Conservation (phyloP, 176 grass and related monocot genomes). For the Guadua angustifolia region DNA sequence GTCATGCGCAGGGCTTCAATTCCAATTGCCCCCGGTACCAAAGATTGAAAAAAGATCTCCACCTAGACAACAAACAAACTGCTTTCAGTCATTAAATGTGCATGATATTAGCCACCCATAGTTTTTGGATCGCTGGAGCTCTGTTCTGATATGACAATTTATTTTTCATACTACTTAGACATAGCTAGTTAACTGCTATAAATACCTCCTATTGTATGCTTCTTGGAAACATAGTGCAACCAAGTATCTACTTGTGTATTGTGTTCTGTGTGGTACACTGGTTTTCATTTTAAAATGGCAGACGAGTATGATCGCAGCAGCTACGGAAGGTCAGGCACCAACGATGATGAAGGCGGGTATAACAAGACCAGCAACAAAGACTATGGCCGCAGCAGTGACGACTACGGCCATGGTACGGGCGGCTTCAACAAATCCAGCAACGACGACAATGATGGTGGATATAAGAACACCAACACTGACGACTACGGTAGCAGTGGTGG, state of each 20-base stretch:
- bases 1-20: background rate
- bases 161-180: background rate
- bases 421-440: conserved; percentile 20
- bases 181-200: conserved; percentile 19
- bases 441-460: background rate
- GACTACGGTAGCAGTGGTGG: background rate
- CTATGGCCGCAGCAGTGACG: background rate
- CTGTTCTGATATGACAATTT: background rate
- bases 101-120: conserved; percentile 28
- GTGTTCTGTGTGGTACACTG: background rate
- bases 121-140: conserved; percentile 6
- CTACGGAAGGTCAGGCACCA: background rate
- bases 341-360: background rate
- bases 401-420: background rate
- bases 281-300: conserved; percentile 31
- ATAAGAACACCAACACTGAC: conserved; percentile 2
- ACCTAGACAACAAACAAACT: conserved; percentile 39
- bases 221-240: conserved; percentile 3
- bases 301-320: conserved; percentile 26
- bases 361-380: conserved; percentile 7
- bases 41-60: conserved; percentile 35
- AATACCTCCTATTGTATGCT: conserved; percentile 13
- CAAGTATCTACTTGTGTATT: conserved; percentile 19
- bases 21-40: conserved; percentile 15
- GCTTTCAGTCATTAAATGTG: conserved; percentile 38